These are phyloP conservation scores for Ophiostoma tasmaniense DNA, from an alignment of 2,329 filamentous ascomycete species.

Conservation along the genomic window DNA sequence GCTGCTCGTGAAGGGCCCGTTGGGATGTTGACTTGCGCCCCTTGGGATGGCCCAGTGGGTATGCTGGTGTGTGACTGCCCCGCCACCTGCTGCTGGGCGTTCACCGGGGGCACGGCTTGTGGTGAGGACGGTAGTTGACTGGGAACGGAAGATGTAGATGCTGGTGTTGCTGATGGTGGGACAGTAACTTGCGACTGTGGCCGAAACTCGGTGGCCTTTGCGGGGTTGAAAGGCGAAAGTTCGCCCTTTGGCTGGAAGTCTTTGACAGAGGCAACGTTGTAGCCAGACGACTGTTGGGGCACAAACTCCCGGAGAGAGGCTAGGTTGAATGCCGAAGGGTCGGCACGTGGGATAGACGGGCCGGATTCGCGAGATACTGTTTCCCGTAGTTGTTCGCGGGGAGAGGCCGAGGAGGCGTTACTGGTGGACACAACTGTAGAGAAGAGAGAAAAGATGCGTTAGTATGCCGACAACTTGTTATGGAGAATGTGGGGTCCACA, in stretches of 20 bases:
- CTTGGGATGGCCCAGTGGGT: constrained; percentile 16
- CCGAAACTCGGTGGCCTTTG: constrained; percentile 21
- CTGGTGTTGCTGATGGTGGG: constrained; percentile 13
- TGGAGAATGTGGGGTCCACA: constrained; percentile 1
- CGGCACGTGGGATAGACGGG: constrained; percentile 14
- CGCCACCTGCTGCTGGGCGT: constrained; percentile 5
- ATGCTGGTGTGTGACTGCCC: constrained; percentile 8
- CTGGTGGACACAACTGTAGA: constrained; percentile 17
- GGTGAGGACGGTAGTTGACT: constrained; percentile 15
- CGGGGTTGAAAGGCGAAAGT: constrained; percentile 21
- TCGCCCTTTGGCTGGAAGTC: constrained; percentile 19
- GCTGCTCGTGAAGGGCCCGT: constrained; percentile 17
- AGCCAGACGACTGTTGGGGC: constrained; percentile 16
- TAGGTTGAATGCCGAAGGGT: constrained; percentile 43
- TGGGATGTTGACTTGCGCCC: constrained; percentile 14
- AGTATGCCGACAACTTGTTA: not conserved
- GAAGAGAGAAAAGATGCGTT: not conserved
- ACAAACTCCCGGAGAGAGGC: constrained; percentile 40
- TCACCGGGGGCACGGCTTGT: not conserved
- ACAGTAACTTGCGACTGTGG: constrained; percentile 16
- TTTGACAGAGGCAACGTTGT: constrained; percentile 14
- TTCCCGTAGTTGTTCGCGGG: constrained; percentile 15
- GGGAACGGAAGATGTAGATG: not conserved
- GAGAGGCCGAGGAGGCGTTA: constrained; percentile 18
- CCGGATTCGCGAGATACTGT: constrained; percentile 10